Evolutionary conservation across 805 yeast species (phyloP).

Genomic region (Isabelozyma gotoi): DNA sequence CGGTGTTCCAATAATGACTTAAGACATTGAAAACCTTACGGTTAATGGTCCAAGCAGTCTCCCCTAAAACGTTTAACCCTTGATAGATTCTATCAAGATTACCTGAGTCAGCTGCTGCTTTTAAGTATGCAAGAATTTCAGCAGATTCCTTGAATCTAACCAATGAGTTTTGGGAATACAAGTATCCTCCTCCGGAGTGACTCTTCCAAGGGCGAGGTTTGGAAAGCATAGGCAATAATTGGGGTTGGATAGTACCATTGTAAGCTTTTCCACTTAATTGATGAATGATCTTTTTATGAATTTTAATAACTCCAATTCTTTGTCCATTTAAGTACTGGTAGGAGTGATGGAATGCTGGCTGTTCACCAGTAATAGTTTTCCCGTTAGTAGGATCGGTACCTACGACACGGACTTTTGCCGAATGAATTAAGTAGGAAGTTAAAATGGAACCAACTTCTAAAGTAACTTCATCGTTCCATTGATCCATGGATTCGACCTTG

Average conservation of each 20-base stretch:
- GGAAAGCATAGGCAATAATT: constrained; percentile 87
- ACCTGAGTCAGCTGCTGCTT: constrained; percentile 74
- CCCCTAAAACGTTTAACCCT: constrained; percentile 84
- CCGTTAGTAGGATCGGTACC: constrained; percentile 83
- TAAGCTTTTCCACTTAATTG: constrained; percentile 66
- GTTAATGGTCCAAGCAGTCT: constrained; percentile 92
- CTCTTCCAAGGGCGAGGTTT: constrained; percentile 87
- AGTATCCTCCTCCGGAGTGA: constrained; percentile 83
- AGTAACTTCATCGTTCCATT: constrained; percentile 28
- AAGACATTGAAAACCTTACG: constrained; percentile 65
- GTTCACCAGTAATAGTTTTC: constrained; percentile 60
- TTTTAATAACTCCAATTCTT: constrained; percentile 75
- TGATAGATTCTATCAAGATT: constrained; percentile 65
- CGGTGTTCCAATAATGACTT: constrained; percentile 84
- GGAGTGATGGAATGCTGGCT: constrained; percentile 89
- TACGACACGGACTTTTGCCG: constrained; percentile 76
- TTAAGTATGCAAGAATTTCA: constrained; percentile 85
- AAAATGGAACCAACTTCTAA: constrained; percentile 81
- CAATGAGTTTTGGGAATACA: constrained; percentile 58
- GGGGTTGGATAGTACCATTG: constrained; percentile 74
- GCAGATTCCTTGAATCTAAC: constrained; percentile 82
- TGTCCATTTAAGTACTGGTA: constrained; percentile 80
- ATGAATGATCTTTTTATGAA: constrained; percentile 67
- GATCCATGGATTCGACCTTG: background rate
- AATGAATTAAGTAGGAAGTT: constrained; percentile 71